phyloP scores from a whole-genome alignment of 108 stramenopile genomes.

The Conticribra weissflogii region DNA sequence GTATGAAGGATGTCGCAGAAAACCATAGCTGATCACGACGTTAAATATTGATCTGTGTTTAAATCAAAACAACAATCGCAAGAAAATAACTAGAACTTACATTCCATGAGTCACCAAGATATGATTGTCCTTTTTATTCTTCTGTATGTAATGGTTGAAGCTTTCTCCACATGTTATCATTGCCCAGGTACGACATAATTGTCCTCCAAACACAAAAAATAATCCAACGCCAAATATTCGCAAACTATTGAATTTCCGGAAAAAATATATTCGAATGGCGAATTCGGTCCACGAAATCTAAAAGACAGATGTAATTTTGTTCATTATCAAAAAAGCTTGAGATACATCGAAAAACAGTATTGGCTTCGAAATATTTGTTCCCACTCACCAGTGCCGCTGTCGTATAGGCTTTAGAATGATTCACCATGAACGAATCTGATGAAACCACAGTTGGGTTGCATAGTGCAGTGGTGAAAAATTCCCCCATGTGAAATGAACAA shows the following conservation, averaged over 20 bases:
- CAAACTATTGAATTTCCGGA: slow-evolving; percentile 44
- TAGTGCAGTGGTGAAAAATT: slow-evolving; percentile 84
- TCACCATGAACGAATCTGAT: slow-evolving; percentile 89
- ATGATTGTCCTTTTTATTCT: slow-evolving; percentile 81
- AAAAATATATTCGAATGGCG: slow-evolving; percentile 65
- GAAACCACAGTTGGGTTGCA: slow-evolving; percentile 72
- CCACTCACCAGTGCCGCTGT: slow-evolving; percentile 75
- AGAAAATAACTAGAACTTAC: slow-evolving; percentile 31
- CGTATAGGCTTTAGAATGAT: slow-evolving; percentile 92
- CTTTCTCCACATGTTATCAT: slow-evolving; percentile 92
- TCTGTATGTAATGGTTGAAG: slow-evolving; percentile 96
- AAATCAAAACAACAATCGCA: slow-evolving; percentile 1
- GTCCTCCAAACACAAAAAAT: slow-evolving; percentile 68
- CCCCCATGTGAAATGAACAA: slow-evolving; percentile 79
- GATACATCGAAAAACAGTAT: neutral
- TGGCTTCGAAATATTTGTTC: neutral
- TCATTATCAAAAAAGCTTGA: slow-evolving; percentile 8
- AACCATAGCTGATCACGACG: slow-evolving; percentile 56
- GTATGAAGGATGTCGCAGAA: slow-evolving; percentile 95
- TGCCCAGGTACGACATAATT: slow-evolving; percentile 83
- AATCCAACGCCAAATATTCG: slow-evolving; percentile 57
- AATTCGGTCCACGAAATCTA: slow-evolving; percentile 86
- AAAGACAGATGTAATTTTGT: neutral
- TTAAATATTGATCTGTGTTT: neutral
- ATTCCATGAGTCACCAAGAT: slow-evolving; percentile 89